These are phyloP conservation scores for Globisporangium paddicum DNA, from an alignment of 352 stramenopile species.

Conservation along the genomic window DNA sequence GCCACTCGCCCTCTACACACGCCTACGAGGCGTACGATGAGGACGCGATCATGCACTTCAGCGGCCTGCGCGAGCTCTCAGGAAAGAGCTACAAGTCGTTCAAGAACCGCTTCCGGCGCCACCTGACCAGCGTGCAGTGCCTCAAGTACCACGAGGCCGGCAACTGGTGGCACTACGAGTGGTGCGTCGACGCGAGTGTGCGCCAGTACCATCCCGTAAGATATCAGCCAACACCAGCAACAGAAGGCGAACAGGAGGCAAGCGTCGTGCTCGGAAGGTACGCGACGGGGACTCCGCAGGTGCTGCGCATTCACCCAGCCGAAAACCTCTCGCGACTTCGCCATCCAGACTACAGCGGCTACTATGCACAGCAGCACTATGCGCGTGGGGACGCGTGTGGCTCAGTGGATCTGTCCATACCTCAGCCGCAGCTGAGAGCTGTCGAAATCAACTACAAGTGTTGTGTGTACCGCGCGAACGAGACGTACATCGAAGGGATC, in stretches of 20 bases:
- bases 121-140: conserved; percentile 44
- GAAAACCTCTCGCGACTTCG: conserved; percentile 31
- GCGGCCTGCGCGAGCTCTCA: conserved; percentile 54
- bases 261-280: conserved; percentile 47
- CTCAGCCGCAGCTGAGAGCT: conserved; percentile 11
- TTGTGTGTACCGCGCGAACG: conserved; percentile 71
- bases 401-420: conserved; percentile 8
- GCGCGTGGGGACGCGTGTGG: conserved; percentile 31
- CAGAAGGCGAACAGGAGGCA: conserved; percentile 6
- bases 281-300: conserved; percentile 19
- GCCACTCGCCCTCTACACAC: not conserved
- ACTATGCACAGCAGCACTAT: conserved; percentile 56
- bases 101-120: conserved; percentile 61
- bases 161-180: conserved; percentile 85
- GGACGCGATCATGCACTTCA: conserved; percentile 30
- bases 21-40: not conserved
- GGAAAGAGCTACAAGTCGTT: conserved; percentile 59
- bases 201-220: conserved; percentile 54
- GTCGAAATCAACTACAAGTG: conserved; percentile 64
- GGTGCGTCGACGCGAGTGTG: conserved; percentile 66
- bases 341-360: conserved; percentile 51
- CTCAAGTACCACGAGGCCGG: conserved; percentile 52
- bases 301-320: conserved; percentile 33
- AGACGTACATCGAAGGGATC: conserved; percentile 76
- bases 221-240: not conserved